Evolutionary conservation across 2,329 filamentous ascomycete species (phyloP), one percentile per base, ranked within the genome.

Genomic region (Phaeophleospora eucalypticola): DNA sequence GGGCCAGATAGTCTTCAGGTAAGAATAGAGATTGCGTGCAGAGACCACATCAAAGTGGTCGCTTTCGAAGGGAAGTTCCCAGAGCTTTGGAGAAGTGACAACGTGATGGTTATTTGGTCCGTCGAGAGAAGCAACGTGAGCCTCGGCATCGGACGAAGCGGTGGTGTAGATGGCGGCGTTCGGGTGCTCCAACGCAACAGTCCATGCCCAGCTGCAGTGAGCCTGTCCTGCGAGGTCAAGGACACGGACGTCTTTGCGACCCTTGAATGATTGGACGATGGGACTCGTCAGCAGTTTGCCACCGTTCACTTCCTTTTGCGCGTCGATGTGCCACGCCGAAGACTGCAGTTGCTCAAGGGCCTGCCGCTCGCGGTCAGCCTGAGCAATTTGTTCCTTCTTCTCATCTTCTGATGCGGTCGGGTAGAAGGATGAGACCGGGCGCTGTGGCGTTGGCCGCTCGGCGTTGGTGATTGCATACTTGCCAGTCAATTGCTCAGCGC

Each of bases 171-270:
- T 81, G 65, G 88, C 89, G 46, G 87, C 80, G 65, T 88, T 84
- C 15, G 87, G 88, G 67, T 90, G 93, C 65, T 91, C 85, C 40
- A 87, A 77, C 1, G 93, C 89, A 48, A 89, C 86, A 64, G 93
- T 84, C 93, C 93, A 98, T 17, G 87, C 91, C 93, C 93, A 98
- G 68, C 95, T 89, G 64, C 89, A 91, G 12, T 86, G 82, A 0
- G 85, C 78, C 63, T 91, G 84, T 36, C 90, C 90, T 40, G 87
- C 89, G 27, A 96, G 82, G 64, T 97, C 91, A 19, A 97, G 79
- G 47, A 96, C 84, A 27, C 86, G 76, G 3, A 82, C 72, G 18
- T 82, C 77, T 48, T 53, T 51, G 33, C 58, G 56, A 19, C 46
- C 42, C 37, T 59, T 62, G 54, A 66, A 64, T 20, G 60, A 59